Conservation (phyloP, 768 basidiomycete genomes). For the Rossbeevera mucosa region DNA sequence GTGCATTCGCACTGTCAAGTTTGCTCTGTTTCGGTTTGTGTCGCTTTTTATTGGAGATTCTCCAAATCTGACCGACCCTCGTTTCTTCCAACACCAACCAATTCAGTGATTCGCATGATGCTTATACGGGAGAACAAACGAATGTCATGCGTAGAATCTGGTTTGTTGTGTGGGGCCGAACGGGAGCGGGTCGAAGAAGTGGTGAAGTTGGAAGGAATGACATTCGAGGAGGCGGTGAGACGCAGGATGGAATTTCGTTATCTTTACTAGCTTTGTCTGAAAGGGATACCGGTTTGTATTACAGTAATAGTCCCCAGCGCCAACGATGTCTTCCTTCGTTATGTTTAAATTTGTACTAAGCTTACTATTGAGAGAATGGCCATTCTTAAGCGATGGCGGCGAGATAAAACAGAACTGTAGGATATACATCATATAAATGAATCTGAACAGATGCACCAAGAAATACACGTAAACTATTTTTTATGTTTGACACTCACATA, state of each 20-base stretch:
- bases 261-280: constrained; percentile 36
- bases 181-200: constrained; percentile 52
- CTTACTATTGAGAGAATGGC: too few species aligned
- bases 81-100: not conserved
- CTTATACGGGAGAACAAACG: constrained; percentile 49
- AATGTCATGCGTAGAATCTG: constrained; percentile 46
- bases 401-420: not conserved
- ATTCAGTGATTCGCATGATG: constrained; percentile 40
- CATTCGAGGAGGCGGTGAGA: constrained; percentile 55
- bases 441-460: not conserved
- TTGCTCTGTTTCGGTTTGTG: constrained; percentile 33
- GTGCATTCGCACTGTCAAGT: constrained; percentile 29
- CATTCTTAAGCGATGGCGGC: too few species aligned
- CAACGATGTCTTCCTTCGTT: too few species aligned
- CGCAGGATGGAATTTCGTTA: constrained; percentile 57
- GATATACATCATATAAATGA: not conserved
- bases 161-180: constrained; percentile 40
- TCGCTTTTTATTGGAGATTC: not conserved
- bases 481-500: not conserved
- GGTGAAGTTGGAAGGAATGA: constrained; percentile 54
- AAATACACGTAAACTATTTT: not conserved
- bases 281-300: too few species aligned
- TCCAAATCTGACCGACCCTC: not conserved
- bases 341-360: too few species aligned
- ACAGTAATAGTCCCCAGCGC: too few species aligned